Conservation (phyloP, 352 stramenopile genomes). For the Globisporangium solare region DNA sequence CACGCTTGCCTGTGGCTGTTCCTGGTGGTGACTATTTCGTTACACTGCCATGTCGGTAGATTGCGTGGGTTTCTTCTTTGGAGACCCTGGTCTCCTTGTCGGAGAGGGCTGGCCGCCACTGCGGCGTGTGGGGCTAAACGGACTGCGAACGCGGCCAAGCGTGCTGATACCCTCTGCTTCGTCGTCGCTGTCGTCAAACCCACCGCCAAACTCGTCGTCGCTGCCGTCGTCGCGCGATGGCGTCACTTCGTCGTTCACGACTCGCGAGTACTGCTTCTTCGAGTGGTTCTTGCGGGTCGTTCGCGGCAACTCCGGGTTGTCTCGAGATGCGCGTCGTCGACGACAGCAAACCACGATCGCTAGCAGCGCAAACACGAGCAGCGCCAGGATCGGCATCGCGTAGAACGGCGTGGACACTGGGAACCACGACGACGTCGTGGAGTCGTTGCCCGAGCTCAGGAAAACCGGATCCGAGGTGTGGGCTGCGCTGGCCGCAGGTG, state of each 20-base stretch:
- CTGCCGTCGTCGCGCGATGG: constrained; percentile 12
- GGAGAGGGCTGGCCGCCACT: background rate
- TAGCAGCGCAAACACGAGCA: constrained; percentile 9
- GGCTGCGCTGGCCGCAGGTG: background rate
- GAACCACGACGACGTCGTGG: background rate
- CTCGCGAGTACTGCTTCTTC: constrained; percentile 11
- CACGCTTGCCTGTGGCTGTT: too few species aligned
- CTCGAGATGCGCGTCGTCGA: constrained; percentile 5
- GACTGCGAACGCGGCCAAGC: background rate
- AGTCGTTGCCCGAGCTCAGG: constrained; percentile 1
- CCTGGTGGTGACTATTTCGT: background rate
- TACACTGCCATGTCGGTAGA: constrained; percentile 7
- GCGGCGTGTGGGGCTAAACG: constrained; percentile 6
- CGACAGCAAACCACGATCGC: constrained; percentile 7
- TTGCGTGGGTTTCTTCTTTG: constrained; percentile 10
- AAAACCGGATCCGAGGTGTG: background rate
- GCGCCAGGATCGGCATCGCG: constrained; percentile 12
- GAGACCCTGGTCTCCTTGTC: constrained; percentile 1
- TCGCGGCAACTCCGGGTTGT: background rate
- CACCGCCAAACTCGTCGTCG: constrained; percentile 11
- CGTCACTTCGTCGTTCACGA: constrained; percentile 17
- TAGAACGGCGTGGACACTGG: constrained; percentile 11
- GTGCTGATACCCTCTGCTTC: constrained; percentile 1
- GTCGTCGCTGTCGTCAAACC: constrained; percentile 3
- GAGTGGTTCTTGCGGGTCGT: constrained; percentile 1